Base-by-base conservation (phyloP, 2,329 filamentous ascomycete genomes). In the Stagonosporopsis vannaccii region DNA sequence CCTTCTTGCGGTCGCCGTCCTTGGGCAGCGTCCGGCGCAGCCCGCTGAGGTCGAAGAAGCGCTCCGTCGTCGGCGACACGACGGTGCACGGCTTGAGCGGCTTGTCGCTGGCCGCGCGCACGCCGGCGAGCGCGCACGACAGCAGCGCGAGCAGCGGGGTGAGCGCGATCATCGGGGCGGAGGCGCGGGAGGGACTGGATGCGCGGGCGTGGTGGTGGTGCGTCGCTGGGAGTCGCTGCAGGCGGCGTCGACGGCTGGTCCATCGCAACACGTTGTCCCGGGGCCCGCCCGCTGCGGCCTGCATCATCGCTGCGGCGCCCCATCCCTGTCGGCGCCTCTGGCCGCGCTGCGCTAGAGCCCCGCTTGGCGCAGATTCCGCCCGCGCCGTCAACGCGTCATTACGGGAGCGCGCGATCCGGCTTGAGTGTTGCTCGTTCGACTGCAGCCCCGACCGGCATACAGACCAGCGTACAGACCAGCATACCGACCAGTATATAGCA, bases 11-110 rank as follows among this genome's bases (percentile, higher is more conserved):
- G 36, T 76, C 70, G 54, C 76, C 62, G 7, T 61, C 67, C 9
- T 71, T 71, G 12, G 83, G 81, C 30, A 81, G 80, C 33, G 76
- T 76, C 48, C 87, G 73, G 26, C 81, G 81, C 61, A 89, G 80
- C 7, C 82, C 78, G 62, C 81, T 86, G 25, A 89, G 78, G 68
- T 89, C 86, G 75, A 87, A 88, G 78, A 86, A 88, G 51, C 83
- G 78, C 53, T 85, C 85, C 12, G 81, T 83, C n/a, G 79, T 81
- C 3, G 85, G 82, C 22, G 85, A 87, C 60, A 82, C 81, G 53
- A 85, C 83, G n/a, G 86, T 86, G 71, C 86, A 89, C 59, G 85
- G 82, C 51, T 81, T 80, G 40, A 78, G 71, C n/a, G 77, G 67
- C 58, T 81, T 78, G 63, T 70, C 80, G 73, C 63, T 78, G 67